phyloP scores from a whole-genome alignment of 164 flowering plant genomes.

The Magnolia officinalis region DNA sequence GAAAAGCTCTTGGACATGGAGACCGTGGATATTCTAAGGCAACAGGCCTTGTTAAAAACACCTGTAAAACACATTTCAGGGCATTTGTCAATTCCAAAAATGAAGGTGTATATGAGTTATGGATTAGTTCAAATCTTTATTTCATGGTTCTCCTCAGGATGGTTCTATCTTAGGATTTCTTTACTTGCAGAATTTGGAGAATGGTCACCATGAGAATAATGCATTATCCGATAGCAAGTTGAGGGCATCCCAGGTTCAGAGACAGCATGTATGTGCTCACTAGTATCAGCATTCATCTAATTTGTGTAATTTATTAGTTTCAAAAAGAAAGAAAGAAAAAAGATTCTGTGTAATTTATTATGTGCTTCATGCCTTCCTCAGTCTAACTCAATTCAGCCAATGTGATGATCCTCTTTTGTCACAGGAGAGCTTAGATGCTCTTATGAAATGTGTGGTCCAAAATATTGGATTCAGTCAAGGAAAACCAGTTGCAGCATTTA shows the following conservation, averaged over 20 bases:
- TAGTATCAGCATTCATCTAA: not conserved
- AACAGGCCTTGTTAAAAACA: conserved; percentile 46
- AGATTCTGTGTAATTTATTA: not conserved
- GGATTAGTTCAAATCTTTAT: not conserved
- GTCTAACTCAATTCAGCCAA: not conserved
- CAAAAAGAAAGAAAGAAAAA: too few species aligned
- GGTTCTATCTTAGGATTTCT: not conserved
- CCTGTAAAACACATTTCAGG: conserved; percentile 53
- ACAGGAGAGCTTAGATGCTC: conserved; percentile 92
- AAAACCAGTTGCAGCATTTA: conserved; percentile 65
- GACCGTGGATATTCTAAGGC: conserved; percentile 70
- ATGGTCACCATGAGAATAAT: conserved; percentile 55
- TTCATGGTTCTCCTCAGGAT: not conserved
- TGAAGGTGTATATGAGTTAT: conserved; percentile 31
- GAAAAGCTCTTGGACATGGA: conserved; percentile 81
- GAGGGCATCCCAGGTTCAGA: conserved; percentile 61
- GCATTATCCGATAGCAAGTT: conserved; percentile 56
- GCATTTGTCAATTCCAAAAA: conserved; percentile 31
- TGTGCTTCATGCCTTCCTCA: conserved; percentile 1
- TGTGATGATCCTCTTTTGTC: conserved; percentile 11
- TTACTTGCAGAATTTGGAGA: conserved; percentile 58
- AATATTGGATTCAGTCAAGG: conserved; percentile 82
- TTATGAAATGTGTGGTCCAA: conserved; percentile 70
- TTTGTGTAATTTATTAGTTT: not conserved
- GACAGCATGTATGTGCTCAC: conserved; percentile 63